Base-by-base conservation (phyloP, 2,329 filamentous ascomycete species). In the Aaosphaeria pasadenensis region DNA sequence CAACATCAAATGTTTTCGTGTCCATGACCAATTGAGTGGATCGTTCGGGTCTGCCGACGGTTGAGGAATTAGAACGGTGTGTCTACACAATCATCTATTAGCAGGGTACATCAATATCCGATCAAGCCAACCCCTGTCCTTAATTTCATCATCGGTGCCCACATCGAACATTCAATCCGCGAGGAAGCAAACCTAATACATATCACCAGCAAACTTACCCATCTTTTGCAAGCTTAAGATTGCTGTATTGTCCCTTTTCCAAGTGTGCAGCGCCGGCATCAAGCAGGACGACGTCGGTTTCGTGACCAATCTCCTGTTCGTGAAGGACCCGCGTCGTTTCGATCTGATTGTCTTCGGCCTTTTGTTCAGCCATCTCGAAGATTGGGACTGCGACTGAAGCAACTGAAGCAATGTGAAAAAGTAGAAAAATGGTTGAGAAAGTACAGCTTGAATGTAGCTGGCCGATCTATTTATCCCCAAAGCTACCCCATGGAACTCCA, bases 51-150 rank as follows among this genome's bases (percentile, higher is more conserved):
- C 74, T 13, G 38, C 69, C 46, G 71, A 75, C 0, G 77, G 78
- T 58, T 81, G 77, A 2, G 78, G 78, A 36, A 80, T 77, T 44
- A 81, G 66, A 32, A 78, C 72, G 1, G 74, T 78, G 44, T 65
- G 59, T 24, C 17, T 24, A 24, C 17, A 24, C 17, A 24, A 24
- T 24, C 17, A 24, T 24, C 17, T 24, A 24, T 24, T 24, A 24
- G 17, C 17, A 24, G 17, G 17, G 17, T 24, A 24, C 17, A 24
- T 24, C 17, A 24, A 24, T 24, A 24, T 24, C 17, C 17, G 17
- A 24, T 24, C 2, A 24, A 24, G 17, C 17, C 17, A 24, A 24
- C 3, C 17, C 17, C 17, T 24, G 17, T 24, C 17, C 17, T 24
- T 24, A 24, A 24, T 24, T 24, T 24, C 17, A 24, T 24, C 17